Evolutionary conservation across 164 flowering plant species (phyloP).

Genomic region (Aristolochia fimbriata): DNA sequence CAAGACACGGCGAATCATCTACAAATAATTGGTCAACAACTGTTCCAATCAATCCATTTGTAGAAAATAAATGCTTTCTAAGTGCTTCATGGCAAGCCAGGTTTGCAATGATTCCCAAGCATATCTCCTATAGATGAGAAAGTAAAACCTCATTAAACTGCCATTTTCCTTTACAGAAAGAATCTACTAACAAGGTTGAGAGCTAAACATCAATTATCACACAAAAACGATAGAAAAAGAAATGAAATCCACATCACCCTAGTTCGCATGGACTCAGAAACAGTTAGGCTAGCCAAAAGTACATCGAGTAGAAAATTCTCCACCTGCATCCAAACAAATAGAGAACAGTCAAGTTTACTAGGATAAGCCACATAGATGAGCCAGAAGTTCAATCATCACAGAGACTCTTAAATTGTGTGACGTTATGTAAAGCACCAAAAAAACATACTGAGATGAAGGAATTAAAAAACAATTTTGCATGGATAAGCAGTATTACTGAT

Average conservation of each 20-base stretch:
- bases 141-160: too few species aligned
- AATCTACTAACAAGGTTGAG: too few species aligned
- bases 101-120: conserved; percentile 84
- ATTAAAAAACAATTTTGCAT: too few species aligned
- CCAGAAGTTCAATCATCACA: too few species aligned
- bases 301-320: conserved; percentile 77
- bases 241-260: conserved; percentile 31
- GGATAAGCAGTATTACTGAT: too few species aligned
- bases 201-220: too few species aligned
- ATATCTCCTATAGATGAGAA: conserved; percentile 48
- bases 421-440: too few species aligned
- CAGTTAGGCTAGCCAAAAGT: conserved; percentile 54
- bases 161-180: too few species aligned
- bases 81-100: conserved; percentile 82
- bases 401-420: too few species aligned
- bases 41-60: conserved; percentile 38
- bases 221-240: background rate
- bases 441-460: too few species aligned
- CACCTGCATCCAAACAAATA: conserved; percentile 30
- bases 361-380: too few species aligned
- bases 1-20: conserved; percentile 70
- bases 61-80: conserved; percentile 37
- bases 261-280: conserved; percentile 46
- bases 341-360: too few species aligned
- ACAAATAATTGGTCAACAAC: conserved; percentile 63